Evolutionary conservation across 345 rosid species (phyloP).

Genomic region (Psidium friedrichsthalianum): DNA sequence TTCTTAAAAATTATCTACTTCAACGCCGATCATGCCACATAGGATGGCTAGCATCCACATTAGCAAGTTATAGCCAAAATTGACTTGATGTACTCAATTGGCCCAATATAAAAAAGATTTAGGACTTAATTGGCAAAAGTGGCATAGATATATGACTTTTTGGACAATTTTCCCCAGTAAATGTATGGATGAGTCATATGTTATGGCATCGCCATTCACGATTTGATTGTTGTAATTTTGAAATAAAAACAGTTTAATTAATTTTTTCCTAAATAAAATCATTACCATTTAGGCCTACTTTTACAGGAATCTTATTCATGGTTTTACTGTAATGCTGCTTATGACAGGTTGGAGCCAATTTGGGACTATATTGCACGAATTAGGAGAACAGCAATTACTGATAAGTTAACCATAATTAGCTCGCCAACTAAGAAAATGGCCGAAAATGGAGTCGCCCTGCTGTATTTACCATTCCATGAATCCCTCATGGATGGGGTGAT

Average conservation of each 20-base stretch:
- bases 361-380: no score
- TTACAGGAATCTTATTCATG: not conserved
- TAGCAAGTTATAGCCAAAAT: no score
- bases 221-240: not conserved
- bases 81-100: no score
- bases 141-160: no score
- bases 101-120: accelerated
- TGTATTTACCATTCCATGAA: no score
- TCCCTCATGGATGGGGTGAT: no score
- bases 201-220: not conserved
- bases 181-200: not conserved
- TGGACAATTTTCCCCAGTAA: not conserved
- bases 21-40: no score
- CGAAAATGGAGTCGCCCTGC: not conserved
- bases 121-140: no score
- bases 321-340: not conserved
- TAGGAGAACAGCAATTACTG: not conserved
- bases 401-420: not conserved
- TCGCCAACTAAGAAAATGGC: not conserved
- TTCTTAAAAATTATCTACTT: no score
- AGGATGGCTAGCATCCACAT: no score
- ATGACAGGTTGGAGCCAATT: not conserved
- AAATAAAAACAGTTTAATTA: not conserved
- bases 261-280: not conserved
- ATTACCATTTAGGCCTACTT: not conserved